Evolutionary conservation across 2,329 filamentous ascomycete species (phyloP), one percentile per base, ranked within the genome.

Genomic region (Plenodomus tracheiphilus): DNA sequence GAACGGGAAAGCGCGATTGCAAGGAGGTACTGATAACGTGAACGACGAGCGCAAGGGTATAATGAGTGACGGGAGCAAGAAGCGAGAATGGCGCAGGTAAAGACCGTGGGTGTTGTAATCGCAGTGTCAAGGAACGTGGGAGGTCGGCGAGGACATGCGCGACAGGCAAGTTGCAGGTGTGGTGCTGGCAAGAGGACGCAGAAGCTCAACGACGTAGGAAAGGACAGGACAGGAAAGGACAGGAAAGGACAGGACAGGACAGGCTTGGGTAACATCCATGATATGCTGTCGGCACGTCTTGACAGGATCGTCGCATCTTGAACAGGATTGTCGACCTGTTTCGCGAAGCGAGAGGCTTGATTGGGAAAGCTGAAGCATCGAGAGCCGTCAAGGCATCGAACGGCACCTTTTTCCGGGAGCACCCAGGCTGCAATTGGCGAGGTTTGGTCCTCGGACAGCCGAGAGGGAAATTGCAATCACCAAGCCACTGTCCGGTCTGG

Each of bases 391-490:
- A 53, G 61, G 64, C 64, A 56, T 64, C 59, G 64, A 40, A 65
- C 54, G 51, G 59, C 47, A 51, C 47, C 39, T 41, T 51, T 53
- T 48, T 54, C 61, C 54, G 47, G 56, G 53, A 51, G 46, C 37
- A 47, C 41, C 59, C 59, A 57, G 58, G 36, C 60, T 59, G 41
- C 41, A 51, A 56, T 37, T 43, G 55, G 64, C 49, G 57, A 62
- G 53, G 58, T 44, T 15, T 39, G 43, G 47, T 53, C 45, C 53
- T 52, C 35, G 53, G 38, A 49, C 50, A 22, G 39, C 46, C 43
- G 41, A 44, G 43, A 28, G 48, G 56, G 67, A 69, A 57, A 70
- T 70, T 71, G 53, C 60, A 49, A 40, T 52, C 51, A 36, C 53
- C 56, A 56, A 59, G 64, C 62, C 57, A 57, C 45, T 37, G 32